Conservation (phyloP, 768 basidiomycete genomes). For the Lactifluus pinguis region DNA sequence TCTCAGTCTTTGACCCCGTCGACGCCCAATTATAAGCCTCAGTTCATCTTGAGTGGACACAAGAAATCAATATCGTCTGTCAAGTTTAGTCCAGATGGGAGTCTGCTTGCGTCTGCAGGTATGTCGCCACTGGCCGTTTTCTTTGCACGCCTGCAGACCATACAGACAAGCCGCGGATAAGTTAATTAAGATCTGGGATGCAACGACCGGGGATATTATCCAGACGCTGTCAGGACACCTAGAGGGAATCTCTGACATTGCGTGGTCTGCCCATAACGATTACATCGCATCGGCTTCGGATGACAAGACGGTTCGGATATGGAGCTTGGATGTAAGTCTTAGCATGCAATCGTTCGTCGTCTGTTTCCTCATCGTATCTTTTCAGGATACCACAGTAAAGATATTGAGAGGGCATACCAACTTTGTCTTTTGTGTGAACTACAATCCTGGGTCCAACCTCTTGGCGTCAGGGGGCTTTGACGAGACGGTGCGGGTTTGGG, state of each 20-base stretch:
- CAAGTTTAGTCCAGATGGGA: slow-evolving; percentile 84
- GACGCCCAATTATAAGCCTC: slow-evolving; percentile 47
- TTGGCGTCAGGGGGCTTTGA: slow-evolving; percentile 93
- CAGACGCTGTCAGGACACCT: slow-evolving; percentile 66
- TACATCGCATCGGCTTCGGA: slow-evolving; percentile 90
- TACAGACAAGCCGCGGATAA: slow-evolving; percentile 73
- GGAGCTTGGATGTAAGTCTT: slow-evolving; percentile 62
- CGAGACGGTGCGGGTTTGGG: slow-evolving; percentile 96
- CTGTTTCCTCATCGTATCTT: background rate
- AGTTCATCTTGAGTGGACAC: slow-evolving; percentile 72
- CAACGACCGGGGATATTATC: slow-evolving; percentile 59
- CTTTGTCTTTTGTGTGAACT: slow-evolving; percentile 90
- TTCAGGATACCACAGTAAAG: slow-evolving; percentile 51
- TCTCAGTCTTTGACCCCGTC: background rate
- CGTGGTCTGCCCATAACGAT: slow-evolving; percentile 78
- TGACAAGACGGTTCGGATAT: slow-evolving; percentile 81
- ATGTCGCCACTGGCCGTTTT: slow-evolving; percentile 25
- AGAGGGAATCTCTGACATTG: slow-evolving; percentile 82
- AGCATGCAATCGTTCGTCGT: background rate
- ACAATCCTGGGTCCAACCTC: slow-evolving; percentile 82
- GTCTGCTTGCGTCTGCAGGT: slow-evolving; percentile 79
- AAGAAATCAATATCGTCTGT: slow-evolving; percentile 72
- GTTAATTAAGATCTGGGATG: slow-evolving; percentile 73
- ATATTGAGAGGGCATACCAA: slow-evolving; percentile 81
- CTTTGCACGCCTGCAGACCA: slow-evolving; percentile 21